Evolutionary conservation across 2,329 filamentous ascomycete species (phyloP).

Genomic region (Cadophora sp.): DNA sequence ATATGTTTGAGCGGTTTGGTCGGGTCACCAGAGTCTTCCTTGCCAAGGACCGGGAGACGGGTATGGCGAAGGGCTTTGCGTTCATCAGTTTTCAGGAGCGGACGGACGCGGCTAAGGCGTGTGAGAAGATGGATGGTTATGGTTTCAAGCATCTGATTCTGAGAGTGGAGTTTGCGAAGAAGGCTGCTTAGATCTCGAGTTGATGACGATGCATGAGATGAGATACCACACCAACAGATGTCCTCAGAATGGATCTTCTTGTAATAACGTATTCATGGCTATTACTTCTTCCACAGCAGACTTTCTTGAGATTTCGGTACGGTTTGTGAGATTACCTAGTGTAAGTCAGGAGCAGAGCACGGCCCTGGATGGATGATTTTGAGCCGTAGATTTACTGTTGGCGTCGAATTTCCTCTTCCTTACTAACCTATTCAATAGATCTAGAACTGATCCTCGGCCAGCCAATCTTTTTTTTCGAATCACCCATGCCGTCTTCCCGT

Average conservation of each 20-base stretch:
- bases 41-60: conserved; percentile 96
- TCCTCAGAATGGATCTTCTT: conserved; percentile 14
- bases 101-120: conserved; percentile 87
- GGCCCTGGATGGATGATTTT: not conserved
- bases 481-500: not conserved
- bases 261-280: conserved; percentile 24
- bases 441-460: not conserved
- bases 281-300: not conserved
- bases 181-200: conserved; percentile 50
- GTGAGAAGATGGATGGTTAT: conserved; percentile 96
- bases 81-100: conserved; percentile 98
- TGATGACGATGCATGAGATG: conserved; percentile 11
- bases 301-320: not conserved
- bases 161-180: conserved; percentile 87
- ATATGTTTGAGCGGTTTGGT: conserved; percentile 98
- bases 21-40: conserved; percentile 97
- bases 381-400: not conserved
- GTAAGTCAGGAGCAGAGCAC: not conserved
- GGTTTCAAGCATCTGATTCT: conserved; percentile 89
- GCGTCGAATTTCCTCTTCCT: not conserved
- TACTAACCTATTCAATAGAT: not conserved
- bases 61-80: conserved; percentile 96
- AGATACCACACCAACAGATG: conserved; percentile 20
- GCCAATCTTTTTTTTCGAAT: not conserved
- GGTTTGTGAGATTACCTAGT: not conserved